Base-by-base conservation (phyloP, 2,329 filamentous ascomycete genomes). In the Trichoderma sp. region DNA sequence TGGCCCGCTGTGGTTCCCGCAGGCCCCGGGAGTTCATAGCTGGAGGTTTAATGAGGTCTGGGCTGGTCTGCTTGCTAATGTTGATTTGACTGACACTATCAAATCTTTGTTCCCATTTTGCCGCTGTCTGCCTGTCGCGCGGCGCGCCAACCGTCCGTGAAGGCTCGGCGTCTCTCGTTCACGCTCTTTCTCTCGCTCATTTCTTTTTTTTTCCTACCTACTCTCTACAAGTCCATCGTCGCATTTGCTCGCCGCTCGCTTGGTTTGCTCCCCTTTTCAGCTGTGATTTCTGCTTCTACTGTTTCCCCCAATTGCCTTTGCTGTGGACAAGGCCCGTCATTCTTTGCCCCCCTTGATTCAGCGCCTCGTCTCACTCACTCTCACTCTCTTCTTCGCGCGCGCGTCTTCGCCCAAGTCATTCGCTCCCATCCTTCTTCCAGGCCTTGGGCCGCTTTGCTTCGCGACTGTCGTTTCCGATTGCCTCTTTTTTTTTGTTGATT, bases 341-440 rank as follows among this genome's bases (percentile, higher is more conserved):
- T 59, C 56, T 67, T 43, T 59, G 31, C 33, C 56, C 56, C 64
- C 64, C 40, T 68, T 68, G 55, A 49, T 60, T 60, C 47, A 68
- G 29, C 27, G 27, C 27, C 27, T 2, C 4, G 27, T n/a, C 24
- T n/a, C 59, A 1, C 60, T 58, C 63, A 5, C 16, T 16, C 27
- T 59, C 16, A 21, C 29, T 60, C 62, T 64, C 11, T 63, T 33
- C 35, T 49, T 53, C 56, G 55, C 63, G 53, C 55, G 62, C 63
- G 63, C 53, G 63, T 52, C n/a, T 33, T 29, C 53, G 47, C 11
- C 35, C 31, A 37, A 37, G 59, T 31, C 55, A n/a, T 19, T 66
- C 62, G 53, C 62, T 58, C 19, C 40, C 37, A 53, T 11, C 62
- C 40, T 35, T 35, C 14, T 37, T 19, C 33, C 29, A 53, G 21